These are phyloP conservation scores for Neurospora tetrasperma DNA, from an alignment of 495 filamentous ascomycete genomes.

Conservation along the genomic window DNA sequence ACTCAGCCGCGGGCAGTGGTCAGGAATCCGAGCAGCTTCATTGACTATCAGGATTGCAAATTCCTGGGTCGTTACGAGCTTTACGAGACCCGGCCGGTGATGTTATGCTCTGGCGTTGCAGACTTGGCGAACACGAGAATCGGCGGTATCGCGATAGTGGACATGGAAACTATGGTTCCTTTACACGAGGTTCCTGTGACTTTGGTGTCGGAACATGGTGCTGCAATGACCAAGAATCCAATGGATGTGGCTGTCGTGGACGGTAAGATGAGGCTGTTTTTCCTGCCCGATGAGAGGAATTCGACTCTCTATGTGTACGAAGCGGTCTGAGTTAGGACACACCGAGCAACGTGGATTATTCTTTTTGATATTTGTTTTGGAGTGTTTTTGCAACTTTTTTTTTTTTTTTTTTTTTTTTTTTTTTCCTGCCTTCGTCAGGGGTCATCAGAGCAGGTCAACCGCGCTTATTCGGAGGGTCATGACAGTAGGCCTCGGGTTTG, in stretches of 20 bases:
- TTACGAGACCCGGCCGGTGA: conserved; percentile 15
- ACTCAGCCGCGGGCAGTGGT: conserved; percentile 10
- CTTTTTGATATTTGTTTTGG: not conserved
- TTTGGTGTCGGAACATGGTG: conserved; percentile 22
- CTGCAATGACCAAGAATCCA: conserved; percentile 26
- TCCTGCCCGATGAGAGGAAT: conserved; percentile 26
- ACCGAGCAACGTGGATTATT: not conserved
- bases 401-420: too few species aligned
- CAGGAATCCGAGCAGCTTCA: conserved; percentile 21
- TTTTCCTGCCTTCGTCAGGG: not conserved
- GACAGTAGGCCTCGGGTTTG: too few species aligned
- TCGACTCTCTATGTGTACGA: conserved; percentile 30
- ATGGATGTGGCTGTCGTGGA: conserved; percentile 27
- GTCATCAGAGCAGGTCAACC: too few species aligned
- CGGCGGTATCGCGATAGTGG: conserved; percentile 30
- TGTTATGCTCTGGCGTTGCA: conserved; percentile 29
- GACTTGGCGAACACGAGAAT: conserved; percentile 16
- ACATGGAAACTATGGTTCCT: conserved; percentile 24
- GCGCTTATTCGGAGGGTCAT: too few species aligned
- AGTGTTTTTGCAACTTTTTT: not conserved
- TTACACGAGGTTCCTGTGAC: conserved; percentile 26
- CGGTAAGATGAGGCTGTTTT: conserved; percentile 26
- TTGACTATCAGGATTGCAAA: conserved; percentile 34
- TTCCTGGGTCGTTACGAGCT: conserved; percentile 22
- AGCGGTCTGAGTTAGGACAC: conserved; percentile 8